Base-by-base conservation (phyloP, 176 grass and related monocot genomes). In the Luzula sylvatica region DNA sequence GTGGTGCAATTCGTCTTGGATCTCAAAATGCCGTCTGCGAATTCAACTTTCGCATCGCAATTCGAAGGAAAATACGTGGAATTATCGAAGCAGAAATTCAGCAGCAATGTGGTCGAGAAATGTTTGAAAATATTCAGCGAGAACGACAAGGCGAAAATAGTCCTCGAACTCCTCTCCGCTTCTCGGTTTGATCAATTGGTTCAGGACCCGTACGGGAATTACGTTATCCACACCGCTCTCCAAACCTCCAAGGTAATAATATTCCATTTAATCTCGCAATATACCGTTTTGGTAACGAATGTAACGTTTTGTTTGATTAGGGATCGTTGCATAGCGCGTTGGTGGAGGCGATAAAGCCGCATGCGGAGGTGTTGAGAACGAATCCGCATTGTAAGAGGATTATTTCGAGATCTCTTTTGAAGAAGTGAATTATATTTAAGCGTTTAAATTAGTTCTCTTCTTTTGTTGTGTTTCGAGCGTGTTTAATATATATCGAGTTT, bases 31-130 rank as follows among this genome's bases (percentile, higher is more conserved):
- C 76, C 80, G 39, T 82, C 58, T 41, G 80, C 71, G 67, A 78
- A 74, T 77, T 61, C 70, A 30, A 82, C 56, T 27, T 51, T 95
- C 51, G 90, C 67, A 49, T 57, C 74, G 46, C 77, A 71, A 42
- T 95, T 95, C 72, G 24, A 76, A 82, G 84, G 74, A 48, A 76
- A 45, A 42, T 95, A 95, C 72, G 74, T 88, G 14, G 53, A 70
- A 39, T 73, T 95, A 18, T 88, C 90, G 5, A 85, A 73, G 40
- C 90, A 95, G 63, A 95, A 95, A 61, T 87, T 86, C 28, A 85
- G 90, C 77, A 95, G 80, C 53, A 88, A 95, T 67, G 90, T 95
- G 62, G 80, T 95, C 17, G 84, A 95, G 63, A 95, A 78, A 77
- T 95, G 90, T 72, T 67, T 95, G 26, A 82, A 76, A 69, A 43